Evolutionary conservation across 164 flowering plant species (phyloP), one percentile per base, ranked within the genome.

Genomic region (Nymphaea colorata): DNA sequence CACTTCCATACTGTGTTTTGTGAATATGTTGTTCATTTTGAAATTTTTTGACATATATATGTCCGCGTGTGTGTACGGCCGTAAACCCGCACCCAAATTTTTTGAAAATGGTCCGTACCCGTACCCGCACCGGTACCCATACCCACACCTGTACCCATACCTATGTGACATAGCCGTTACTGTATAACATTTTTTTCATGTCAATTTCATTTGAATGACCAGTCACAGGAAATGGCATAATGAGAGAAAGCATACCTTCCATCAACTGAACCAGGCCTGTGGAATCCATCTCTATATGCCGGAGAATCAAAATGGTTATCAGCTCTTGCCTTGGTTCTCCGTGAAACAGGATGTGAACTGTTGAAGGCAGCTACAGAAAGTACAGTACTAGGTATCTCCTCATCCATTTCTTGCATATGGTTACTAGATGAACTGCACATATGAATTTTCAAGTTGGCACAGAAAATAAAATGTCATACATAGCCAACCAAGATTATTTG

Each of bases 311-410:
- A 64, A 44, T 83, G 87, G 69, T 74, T 85, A 68, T 89, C 97
- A 74, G 84, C 84, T 76, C 82, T 89, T 65, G 79, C 65, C 80
- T 93, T 85, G 53, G 97, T 94, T 76, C 98, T 87, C 73, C 96
- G 87, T 75, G 96, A 94, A 45, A 88, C 72, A 66, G 97, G 72
- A 64, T 84, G 97, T 59, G 90, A 82, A 76, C 71, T 81, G 68
- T 70, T 85, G 65, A 76, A 62, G 17, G 87, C 81, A 71, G 80
- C 74, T 73, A 87, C 70, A 72, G 78, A 70, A 69, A 89, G 82
- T 18, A 86, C 72, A 51, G 90, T 80, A 3, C 88, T 84, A 61
- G 90, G 89, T 70, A 91, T 72, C 59, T 87, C 95, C 72, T 91
- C 97, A 78, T 91, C 96, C 47, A 69, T 82, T 70, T 89, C 97